phyloP scores from a whole-genome alignment of 2,329 filamentous ascomycete species.

The Alternaria burnsii region DNA sequence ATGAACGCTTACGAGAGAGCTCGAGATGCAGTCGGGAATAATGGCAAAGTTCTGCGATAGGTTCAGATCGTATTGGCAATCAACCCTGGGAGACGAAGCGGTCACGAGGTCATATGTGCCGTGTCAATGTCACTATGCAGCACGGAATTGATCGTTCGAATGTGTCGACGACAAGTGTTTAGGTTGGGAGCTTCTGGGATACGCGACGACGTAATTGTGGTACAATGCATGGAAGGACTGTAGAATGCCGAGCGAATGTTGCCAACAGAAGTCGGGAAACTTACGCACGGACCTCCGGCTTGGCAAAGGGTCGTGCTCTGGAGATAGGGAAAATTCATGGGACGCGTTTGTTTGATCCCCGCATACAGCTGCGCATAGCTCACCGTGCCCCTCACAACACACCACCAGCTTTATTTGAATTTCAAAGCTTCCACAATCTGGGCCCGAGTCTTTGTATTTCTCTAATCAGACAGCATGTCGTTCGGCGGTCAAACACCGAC shows the following conservation, averaged over 20 bases:
- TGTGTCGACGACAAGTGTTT: constrained; percentile 17
- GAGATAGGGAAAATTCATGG: constrained; percentile 35
- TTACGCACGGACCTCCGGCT: constrained; percentile 18
- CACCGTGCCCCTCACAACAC: constrained; percentile 22
- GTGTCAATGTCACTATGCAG: constrained; percentile 11
- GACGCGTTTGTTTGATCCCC: constrained; percentile 41
- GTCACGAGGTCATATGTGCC: constrained; percentile 19
- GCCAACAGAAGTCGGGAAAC: constrained; percentile 18
- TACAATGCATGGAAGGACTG: constrained; percentile 41
- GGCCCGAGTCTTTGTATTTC: constrained; percentile 10
- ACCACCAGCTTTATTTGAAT: constrained; percentile 7
- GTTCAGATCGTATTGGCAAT: constrained; percentile 5
- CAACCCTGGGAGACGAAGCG: constrained; percentile 10
- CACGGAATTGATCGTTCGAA: constrained; percentile 6
- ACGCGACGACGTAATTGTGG: constrained; percentile 20
- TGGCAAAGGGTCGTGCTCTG: constrained; percentile 28
- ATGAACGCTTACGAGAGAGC: constrained; percentile 8
- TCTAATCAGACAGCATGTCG: constrained; percentile 71
- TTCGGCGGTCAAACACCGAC: constrained; percentile 98
- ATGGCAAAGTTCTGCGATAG: constrained; percentile 4
- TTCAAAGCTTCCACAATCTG: background rate
- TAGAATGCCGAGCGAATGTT: constrained; percentile 28
- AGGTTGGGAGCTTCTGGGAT: constrained; percentile 19
- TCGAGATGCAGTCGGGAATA: constrained; percentile 2
- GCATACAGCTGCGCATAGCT: constrained; percentile 36